Percentiles rank a stretch among this genome's conserved stretches.
These are phyloP conservation scores for Exsudoporus frostii DNA, from an alignment of 768 basidiomycete species.

Conservation along the genomic window DNA sequence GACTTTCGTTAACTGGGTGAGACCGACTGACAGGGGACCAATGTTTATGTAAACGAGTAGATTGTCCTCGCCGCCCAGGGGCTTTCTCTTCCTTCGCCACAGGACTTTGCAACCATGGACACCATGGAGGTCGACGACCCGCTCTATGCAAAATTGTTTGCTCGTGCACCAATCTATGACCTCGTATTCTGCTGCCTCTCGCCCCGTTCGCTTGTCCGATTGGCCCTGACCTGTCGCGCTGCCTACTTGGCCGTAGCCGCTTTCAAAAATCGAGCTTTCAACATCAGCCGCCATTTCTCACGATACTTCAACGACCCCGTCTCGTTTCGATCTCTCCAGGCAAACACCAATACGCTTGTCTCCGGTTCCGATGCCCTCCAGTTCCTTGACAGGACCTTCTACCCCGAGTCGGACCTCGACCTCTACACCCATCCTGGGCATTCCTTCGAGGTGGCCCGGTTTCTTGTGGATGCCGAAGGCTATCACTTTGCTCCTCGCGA, in stretches of 20 bases:
- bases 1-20: too few species aligned
- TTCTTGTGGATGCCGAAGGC: slow-evolving; percentile 30
- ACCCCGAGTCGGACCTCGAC: slow-evolving; percentile 50
- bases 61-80: too few species aligned
- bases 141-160: slow-evolving; percentile 3
- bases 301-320: slow-evolving; percentile 36
- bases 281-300: slow-evolving; percentile 35
- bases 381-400: slow-evolving; percentile 44
- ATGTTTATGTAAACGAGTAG: too few species aligned
- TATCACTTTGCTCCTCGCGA: slow-evolving; percentile 29
- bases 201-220: slow-evolving; percentile 23
- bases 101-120: not conserved
- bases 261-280: slow-evolving; percentile 31
- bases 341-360: slow-evolving; percentile 42
- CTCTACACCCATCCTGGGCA: slow-evolving; percentile 40
- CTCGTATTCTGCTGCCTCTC: slow-evolving; percentile 18
- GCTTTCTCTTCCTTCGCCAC: too few species aligned
- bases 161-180: slow-evolving; percentile 22
- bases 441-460: slow-evolving; percentile 33
- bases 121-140: not conserved
- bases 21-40: too few species aligned
- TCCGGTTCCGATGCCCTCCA: slow-evolving; percentile 55
- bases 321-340: slow-evolving; percentile 44
- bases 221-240: slow-evolving; percentile 22
- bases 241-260: slow-evolving; percentile 12